phyloP scores from a whole-genome alignment of 331 rosid genomes.

The Arachis monticola region DNA sequence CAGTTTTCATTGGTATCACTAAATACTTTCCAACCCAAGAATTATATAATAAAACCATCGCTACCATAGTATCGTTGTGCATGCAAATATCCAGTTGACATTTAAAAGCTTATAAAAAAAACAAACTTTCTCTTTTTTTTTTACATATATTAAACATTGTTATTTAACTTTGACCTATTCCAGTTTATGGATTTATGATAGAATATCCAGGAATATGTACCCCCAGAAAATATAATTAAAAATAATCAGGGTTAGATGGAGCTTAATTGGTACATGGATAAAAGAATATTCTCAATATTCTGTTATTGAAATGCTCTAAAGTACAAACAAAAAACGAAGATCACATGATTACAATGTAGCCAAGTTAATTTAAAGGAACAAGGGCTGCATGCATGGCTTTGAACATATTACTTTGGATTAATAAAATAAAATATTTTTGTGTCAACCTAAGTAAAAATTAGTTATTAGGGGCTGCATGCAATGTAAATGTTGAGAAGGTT shows the following conservation, averaged over 20 bases:
- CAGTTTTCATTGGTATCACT: not conserved
- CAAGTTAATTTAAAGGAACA: not conserved
- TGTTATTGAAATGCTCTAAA: not conserved
- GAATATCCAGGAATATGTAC: no score
- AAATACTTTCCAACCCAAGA: not conserved
- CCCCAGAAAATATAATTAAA: no score
- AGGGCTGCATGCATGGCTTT: not conserved
- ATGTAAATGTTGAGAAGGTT: not conserved
- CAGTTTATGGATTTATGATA: not conserved
- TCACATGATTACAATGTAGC: not conserved
- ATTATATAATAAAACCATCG: not conserved
- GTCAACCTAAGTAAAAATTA: not conserved
- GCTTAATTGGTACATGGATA: not conserved
- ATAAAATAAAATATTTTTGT: not conserved
- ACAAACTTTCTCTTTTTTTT: no score
- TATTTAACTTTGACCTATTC: not conserved
- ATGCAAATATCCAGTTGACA: not conserved
- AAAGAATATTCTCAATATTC: slow-evolving; percentile 20
- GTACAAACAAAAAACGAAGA: not conserved
- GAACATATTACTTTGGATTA: no score
- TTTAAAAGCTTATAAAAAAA: not conserved
- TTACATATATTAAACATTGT: not conserved
- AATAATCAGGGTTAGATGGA: not conserved
- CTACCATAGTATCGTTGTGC: not conserved
- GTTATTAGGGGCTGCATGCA: not conserved